Evolutionary conservation across 441 rosid genomes (phyloP).

Genomic region (Brassica balearica): DNA sequence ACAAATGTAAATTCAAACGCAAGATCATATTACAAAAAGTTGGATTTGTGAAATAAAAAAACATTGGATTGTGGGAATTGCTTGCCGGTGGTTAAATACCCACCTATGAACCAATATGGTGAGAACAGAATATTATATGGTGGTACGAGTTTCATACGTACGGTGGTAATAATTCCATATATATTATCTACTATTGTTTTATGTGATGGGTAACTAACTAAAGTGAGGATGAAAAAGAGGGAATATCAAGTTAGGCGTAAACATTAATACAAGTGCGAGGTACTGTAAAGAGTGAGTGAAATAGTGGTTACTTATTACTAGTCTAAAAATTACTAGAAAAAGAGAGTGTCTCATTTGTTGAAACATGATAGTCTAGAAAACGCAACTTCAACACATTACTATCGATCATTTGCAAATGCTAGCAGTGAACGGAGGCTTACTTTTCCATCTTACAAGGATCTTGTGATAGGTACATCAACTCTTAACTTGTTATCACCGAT

Average conservation of each 20-base stretch:
- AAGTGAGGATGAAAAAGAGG: constrained; percentile 28
- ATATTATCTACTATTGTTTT: background rate
- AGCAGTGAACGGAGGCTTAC: too few species aligned
- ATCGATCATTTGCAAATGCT: background rate
- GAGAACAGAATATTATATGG: too few species aligned
- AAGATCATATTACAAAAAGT: background rate
- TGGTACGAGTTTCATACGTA: background rate
- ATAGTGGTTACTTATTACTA: background rate
- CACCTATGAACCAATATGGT: constrained; percentile 4
- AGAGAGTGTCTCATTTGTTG: constrained; percentile 28
- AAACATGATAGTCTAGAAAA: constrained; percentile 34
- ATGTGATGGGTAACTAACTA: constrained; percentile 9
- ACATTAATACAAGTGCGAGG: constrained; percentile 25
- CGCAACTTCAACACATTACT: constrained; percentile 26
- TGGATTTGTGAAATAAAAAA: background rate
- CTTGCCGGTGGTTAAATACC: constrained; percentile 5
- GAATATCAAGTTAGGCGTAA: constrained; percentile 33
- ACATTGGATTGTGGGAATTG: background rate
- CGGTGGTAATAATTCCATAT: background rate
- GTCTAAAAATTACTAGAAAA: constrained; percentile 29
- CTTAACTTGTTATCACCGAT: background rate
- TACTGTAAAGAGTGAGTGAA: background rate
- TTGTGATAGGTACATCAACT: too few species aligned
- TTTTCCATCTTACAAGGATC: too few species aligned
- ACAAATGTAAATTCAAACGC: background rate